A percentile compares a stretch with the other conserved stretches of the same genome.
These are phyloP conservation scores for Daldinia sp. DNA, from an alignment of 2,329 filamentous ascomycete species.

Conservation along the genomic window DNA sequence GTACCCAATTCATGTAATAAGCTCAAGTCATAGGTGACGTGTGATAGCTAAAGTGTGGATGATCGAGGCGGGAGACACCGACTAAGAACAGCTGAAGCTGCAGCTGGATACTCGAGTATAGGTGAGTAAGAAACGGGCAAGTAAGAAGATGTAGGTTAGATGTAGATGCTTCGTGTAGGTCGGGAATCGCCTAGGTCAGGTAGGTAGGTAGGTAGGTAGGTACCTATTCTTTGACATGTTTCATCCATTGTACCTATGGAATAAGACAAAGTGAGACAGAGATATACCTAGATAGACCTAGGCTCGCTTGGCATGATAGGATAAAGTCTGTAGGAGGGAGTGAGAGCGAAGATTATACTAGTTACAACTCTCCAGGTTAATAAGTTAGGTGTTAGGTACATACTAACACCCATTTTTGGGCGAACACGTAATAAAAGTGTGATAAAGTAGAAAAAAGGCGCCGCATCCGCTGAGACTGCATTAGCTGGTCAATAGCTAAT, in stretches of 20 bases:
- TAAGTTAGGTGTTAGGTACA: no score
- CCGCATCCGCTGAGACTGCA: constrained; percentile 22
- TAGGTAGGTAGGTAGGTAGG: neutral
- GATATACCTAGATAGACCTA: constrained; percentile 14
- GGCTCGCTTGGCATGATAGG: constrained; percentile 33
- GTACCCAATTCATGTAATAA: no score
- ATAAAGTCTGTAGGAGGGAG: constrained; percentile 15
- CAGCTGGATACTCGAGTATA: neutral
- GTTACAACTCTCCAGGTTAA: neutral
- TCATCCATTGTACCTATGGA: no score
- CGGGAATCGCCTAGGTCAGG: no score
- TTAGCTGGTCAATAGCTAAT: neutral
- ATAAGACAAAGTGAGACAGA: constrained; percentile 4
- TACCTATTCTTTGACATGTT: constrained; percentile 23
- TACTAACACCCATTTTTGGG: no score
- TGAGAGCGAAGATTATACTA: neutral
- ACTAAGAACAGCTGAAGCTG: constrained; percentile 8
- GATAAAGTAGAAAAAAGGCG: constrained; percentile 17
- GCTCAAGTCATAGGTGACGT: neutral
- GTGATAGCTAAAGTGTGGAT: neutral
- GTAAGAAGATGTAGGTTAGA: no score
- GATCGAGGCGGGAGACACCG: constrained; percentile 1
- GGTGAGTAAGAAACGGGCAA: neutral
- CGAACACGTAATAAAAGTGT: constrained; percentile 6
- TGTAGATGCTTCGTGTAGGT: no score